Percentiles rank a stretch among this genome's conserved stretches.
phyloP scores from a whole-genome alignment of 495 filamentous ascomycete species.

The Talaromyces proteolyticus region DNA sequence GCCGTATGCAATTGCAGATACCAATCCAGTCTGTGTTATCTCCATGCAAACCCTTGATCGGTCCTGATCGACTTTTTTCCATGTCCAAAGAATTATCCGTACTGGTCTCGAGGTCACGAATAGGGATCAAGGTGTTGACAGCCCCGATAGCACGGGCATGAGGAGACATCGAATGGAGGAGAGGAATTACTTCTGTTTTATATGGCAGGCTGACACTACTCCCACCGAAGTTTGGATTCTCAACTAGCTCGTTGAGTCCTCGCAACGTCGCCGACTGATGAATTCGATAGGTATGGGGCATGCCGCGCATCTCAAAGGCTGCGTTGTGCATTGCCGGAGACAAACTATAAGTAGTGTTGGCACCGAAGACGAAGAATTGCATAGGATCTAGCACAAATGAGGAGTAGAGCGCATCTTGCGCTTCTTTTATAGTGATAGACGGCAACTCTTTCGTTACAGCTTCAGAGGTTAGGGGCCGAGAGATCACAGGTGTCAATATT shows the following conservation, averaged over 20 bases:
- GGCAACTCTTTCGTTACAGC: too few relatives aligned
- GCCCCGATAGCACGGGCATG: constrained; percentile 59
- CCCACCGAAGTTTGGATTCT: constrained; percentile 54
- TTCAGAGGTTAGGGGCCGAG: too few relatives aligned
- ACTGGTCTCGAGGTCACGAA: constrained; percentile 24
- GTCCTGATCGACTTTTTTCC: too few relatives aligned
- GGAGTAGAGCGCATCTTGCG: constrained; percentile 42
- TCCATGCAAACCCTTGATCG: constrained; percentile 44
- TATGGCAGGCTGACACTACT: constrained; percentile 57
- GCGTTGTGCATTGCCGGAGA: constrained; percentile 61
- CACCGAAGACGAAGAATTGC: constrained; percentile 39
- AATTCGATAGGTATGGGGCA: constrained; percentile 61
- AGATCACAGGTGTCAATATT: constrained; percentile 53
- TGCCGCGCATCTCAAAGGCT: constrained; percentile 61
- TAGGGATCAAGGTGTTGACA: constrained; percentile 59
- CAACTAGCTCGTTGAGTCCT: constrained; percentile 46
- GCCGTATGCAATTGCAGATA: constrained; percentile 54
- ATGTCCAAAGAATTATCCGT: constrained; percentile 20
- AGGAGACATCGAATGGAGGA: constrained; percentile 53
- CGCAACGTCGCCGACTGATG: constrained; percentile 48
- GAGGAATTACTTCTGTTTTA: constrained; percentile 55
- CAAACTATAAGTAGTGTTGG: constrained; percentile 37
- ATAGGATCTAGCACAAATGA: constrained; percentile 49
- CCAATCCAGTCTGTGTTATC: constrained; percentile 65
- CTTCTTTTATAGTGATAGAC: constrained; percentile 26